Evolutionary conservation across 2,329 filamentous ascomycete species (phyloP), one percentile per base, ranked within the genome.

Genomic region (Cyanodermella asteris): DNA sequence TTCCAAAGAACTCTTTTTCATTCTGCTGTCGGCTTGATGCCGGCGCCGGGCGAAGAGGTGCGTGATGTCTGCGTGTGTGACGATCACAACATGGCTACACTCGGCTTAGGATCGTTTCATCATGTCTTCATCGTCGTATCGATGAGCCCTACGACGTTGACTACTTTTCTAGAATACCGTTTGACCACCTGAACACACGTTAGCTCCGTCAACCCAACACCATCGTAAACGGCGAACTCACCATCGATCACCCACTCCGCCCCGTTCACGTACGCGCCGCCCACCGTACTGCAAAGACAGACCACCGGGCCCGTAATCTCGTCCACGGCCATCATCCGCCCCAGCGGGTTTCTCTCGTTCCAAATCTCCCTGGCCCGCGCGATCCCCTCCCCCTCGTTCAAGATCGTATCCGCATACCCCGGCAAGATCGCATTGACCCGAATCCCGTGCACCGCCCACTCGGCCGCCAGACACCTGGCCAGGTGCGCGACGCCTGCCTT

Each of bases 391-490:
- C 70, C 69, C 30, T 67, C 67, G 38, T 78, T 81, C 23, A 81
- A 46, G 8, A 76, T 62, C 0, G 72, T 78, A 37, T 77, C 72
- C 66, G 80, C 77, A 36, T 81, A 81, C 1, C 74, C 74, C 0
- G 75, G 75, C 19, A 59, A 67, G 22, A 82, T 56, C 11, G 56
- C 64, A 36, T 82, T 81, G 5, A 74, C 67, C 3, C 70, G 49
- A 31, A 82, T 75, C 0, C 75, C 74, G 40, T 71, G 59, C 2
- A 53, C 47, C 1, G 68, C 69, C 74, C 73, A 81, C 44, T 82
- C 75, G 0, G 68, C 72, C 1, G 73, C 74, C 10, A 81, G 46
- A 18, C 56, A 68, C 33, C 59, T 64, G 24, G 64, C 68, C 35
- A 80, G 43, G 25, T 64, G 60, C 16, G 73, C 36, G 2, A 81